Base-by-base conservation (phyloP, 345 rosid genomes). In the Zanthoxylum bungeanum region DNA sequence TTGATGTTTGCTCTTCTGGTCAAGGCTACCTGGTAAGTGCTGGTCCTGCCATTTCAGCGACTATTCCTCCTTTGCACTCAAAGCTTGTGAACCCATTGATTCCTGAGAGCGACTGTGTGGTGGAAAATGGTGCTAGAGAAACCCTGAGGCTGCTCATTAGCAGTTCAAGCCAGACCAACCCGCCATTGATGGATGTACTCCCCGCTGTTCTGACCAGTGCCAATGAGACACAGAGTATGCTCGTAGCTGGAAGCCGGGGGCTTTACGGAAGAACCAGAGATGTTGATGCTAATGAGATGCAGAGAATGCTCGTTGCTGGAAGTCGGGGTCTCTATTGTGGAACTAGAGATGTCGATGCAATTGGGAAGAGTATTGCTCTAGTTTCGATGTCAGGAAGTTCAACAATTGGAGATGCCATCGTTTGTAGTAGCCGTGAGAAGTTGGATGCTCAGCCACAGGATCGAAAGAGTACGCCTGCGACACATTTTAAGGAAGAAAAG, bases 71-170 rank as follows among this genome's bases (percentile, higher is more conserved):
- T 2, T 46, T 90, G 77, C 87, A 82, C 71, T 60, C 89, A 0
- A 80, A 78, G 7, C 84, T 85, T n/a, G 82, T 82, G 50, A 85
- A 77, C 72, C 87, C 93, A 5, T 66, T 88, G 77, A 76, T 88
- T 58, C 82, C 93, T 0, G 81, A 88, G 72, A 75, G 87, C 2
- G 93, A 88, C 16, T 82, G 93, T 3, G 49, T 87, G 71, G 75
- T 93, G 11, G 99, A 93, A 64, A 88, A 89, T 77, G 89, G 98
- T 33, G 99, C 99, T 1, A 89, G 99, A 69, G 98, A 95, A 80
- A 95, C 99, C 4, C 86, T 95, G 36, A 79, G 97, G 44, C 71
- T 92, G 47, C 97, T 95, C 51, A 82, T 95, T 37, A 84, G 90
- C 49, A 78, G 98, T 71, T 87, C 99, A 12, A 75, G 75, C 56